Evolutionary conservation across 2,329 filamentous ascomycete species (phyloP).

Genomic region (Calonectria ilicicola): DNA sequence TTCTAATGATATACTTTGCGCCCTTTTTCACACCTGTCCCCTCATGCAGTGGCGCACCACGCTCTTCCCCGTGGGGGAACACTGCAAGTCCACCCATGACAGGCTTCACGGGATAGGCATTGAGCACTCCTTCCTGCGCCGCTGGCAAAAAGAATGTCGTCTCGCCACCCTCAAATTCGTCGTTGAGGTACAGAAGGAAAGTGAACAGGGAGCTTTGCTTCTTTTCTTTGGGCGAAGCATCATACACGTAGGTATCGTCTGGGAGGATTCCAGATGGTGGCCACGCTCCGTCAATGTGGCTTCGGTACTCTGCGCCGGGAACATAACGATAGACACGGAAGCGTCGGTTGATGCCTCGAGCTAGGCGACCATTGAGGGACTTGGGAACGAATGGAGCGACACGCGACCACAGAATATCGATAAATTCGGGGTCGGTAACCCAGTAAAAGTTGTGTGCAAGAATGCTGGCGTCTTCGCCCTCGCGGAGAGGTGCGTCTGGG

Average conservation of each 20-base stretch:
- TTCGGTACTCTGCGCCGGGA: constrained; percentile 77
- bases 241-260: constrained; percentile 73
- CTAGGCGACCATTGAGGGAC: constrained; percentile 65
- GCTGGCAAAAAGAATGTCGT: constrained; percentile 79
- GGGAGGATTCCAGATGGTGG: constrained; percentile 74
- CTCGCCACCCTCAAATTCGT: constrained; percentile 78
- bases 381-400: constrained; percentile 69
- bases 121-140: constrained; percentile 72
- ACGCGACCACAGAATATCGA: constrained; percentile 72
- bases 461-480: constrained; percentile 74
- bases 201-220: constrained; percentile 78
- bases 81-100: constrained; percentile 77
- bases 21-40: constrained; percentile 77
- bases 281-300: constrained; percentile 80
- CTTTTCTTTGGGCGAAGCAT: constrained; percentile 68
- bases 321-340: constrained; percentile 81
- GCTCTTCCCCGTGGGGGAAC: constrained; percentile 77
- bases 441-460: constrained; percentile 82
- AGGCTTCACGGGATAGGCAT: constrained; percentile 76
- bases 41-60: constrained; percentile 75
- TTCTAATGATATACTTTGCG: constrained; percentile 76
- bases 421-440: constrained; percentile 73
- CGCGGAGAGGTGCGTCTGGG: constrained; percentile 75
- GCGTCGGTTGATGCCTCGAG: constrained; percentile 74
- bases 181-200: constrained; percentile 77